Evolutionary conservation across 129 eudicot genomes (phyloP).

Genomic region (Helianthus annuus): HanXRQr2.0-SUNRISE NC_035446.2:155961847-155962346

Average conservation of each 20-base stretch:
- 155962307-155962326: too few species aligned
- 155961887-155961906: slow-evolving; percentile 9
- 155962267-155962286: too few species aligned
- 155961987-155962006: neutral
- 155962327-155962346: too few species aligned
- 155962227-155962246: too few species aligned
- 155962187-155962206: too few species aligned
- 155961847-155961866: neutral
- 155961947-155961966: neutral
- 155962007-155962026: neutral
- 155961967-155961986: neutral
- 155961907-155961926: neutral
- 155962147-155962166: neutral
- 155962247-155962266: too few species aligned
- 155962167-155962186: too few species aligned
- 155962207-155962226: too few species aligned
- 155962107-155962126: neutral
- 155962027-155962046: neutral
- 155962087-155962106: neutral
- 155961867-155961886: neutral
- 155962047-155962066: neutral
- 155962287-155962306: too few species aligned
- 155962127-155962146: neutral
- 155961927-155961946: neutral
- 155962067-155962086: neutral